Conservation (phyloP, 805 yeast genomes). For the Monosporozyma siamensis region DNA sequence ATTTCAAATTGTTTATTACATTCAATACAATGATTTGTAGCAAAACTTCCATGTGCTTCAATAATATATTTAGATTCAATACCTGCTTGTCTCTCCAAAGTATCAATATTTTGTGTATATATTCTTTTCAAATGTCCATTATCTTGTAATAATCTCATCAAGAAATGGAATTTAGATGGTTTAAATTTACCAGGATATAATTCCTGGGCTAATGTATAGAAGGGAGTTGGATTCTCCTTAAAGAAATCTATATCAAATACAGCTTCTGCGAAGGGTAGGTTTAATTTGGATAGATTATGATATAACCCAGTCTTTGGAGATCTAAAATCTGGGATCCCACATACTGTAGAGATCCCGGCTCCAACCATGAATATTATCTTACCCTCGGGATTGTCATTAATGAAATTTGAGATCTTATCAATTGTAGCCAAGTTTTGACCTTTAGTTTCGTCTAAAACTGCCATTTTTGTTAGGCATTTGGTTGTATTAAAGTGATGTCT, state of each 20-base stretch:
- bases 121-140: conserved; percentile 55
- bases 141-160: conserved; percentile 59
- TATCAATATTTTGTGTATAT: conserved; percentile 90
- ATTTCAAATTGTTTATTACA: conserved; percentile 50
- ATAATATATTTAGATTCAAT: conserved; percentile 53
- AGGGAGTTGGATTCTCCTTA: conserved; percentile 67
- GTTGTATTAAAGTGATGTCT: too few species aligned
- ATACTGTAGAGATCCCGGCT: conserved; percentile 88
- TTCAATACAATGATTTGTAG: conserved; percentile 70
- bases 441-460: background rate
- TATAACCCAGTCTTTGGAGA: conserved; percentile 86
- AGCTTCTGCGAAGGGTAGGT: conserved; percentile 89
- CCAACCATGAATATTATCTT: conserved; percentile 68
- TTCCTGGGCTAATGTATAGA: conserved; percentile 75
- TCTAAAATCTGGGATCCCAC: conserved; percentile 94
- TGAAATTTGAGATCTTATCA: background rate
- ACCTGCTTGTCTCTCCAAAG: conserved; percentile 81
- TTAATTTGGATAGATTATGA: conserved; percentile 61
- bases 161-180: conserved; percentile 75
- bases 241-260: conserved; percentile 87
- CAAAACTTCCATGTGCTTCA: conserved; percentile 95
- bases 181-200: conserved; percentile 79
- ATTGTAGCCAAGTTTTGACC: background rate
- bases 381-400: conserved; percentile 15
- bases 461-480: background rate